These are phyloP conservation scores for Cordyceps pruinosa DNA, from an alignment of 2,329 filamentous ascomycete genomes.

Conservation along the genomic window DNA sequence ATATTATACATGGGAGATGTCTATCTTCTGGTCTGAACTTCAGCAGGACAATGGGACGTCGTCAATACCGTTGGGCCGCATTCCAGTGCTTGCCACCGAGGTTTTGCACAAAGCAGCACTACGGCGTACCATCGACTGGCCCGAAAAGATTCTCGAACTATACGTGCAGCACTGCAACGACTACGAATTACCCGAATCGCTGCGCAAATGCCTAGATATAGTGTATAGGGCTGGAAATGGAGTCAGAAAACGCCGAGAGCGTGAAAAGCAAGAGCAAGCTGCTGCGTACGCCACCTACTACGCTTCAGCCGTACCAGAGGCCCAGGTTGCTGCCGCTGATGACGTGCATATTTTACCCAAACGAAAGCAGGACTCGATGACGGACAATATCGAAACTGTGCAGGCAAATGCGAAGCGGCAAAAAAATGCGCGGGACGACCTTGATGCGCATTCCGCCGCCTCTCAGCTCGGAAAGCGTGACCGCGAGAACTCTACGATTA, in stretches of 20 bases:
- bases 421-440: conserved; percentile 37
- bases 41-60: conserved; percentile 32
- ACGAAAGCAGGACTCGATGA: conserved; percentile 63
- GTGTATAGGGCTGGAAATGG: conserved; percentile 62
- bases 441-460: conserved; percentile 17
- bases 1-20: conserved; percentile 89
- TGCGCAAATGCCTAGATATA: conserved; percentile 67
- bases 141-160: conserved; percentile 67
- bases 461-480: conserved; percentile 59
- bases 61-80: conserved; percentile 37
- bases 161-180: conserved; percentile 80
- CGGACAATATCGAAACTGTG: conserved; percentile 32
- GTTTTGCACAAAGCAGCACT: conserved; percentile 66
- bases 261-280: conserved; percentile 56
- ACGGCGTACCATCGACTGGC: conserved; percentile 62
- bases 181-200: conserved; percentile 70
- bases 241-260: conserved; percentile 56
- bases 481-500: conserved; percentile 80
- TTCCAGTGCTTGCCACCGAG: conserved; percentile 60
- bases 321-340: conserved; percentile 22
- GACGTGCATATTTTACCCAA: conserved; percentile 47
- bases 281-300: conserved; percentile 41
- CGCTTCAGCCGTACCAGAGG: conserved; percentile 18
- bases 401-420: conserved; percentile 60
- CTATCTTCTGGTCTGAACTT: conserved; percentile 41